Base-by-base conservation (phyloP, 2,329 filamentous ascomycete species). In the Botrytis galanthina region DNA sequence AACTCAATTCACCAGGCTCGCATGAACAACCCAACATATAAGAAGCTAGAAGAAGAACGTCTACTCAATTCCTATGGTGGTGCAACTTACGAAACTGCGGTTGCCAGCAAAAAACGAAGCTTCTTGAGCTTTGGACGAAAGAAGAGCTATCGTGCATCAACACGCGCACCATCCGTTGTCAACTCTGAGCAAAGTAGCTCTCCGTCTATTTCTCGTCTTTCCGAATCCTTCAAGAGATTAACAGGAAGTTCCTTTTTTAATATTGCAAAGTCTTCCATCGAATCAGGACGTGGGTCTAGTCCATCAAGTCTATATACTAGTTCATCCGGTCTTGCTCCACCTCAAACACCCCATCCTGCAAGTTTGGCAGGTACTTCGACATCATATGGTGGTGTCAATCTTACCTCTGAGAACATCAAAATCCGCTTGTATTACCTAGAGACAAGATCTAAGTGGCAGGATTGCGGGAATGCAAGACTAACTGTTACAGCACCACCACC, bases 11-110 rank as follows among this genome's bases (percentile, higher is more conserved):
- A 98, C 82, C 88, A 92, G 75, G 91, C 95, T 32, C 92, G 96
- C 66, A 92, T 97, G 81, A 93, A 97, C 83, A 98, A 98, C 81
- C 92, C 94, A 71, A 95, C 94, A 72, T 98, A 95, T 83, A 94
- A 88, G 73, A 85, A 88, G 66, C 85, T 91, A 29, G 88, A 89
- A 78, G 87, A 91, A 75, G 89, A 91, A 76, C 93, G 85, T 81
- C 91, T 82, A 77, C 94, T 85, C 88, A 93, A 86, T 87, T 92
- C 84, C 84, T 97, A 86, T 84, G 93, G 86, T 76, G 77, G 83
- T 77, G 84, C 77, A 83, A 80, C 75, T 86, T 81, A 74, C 78
- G 87, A 84, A 77, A 83, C 81, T 44, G 81, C 80, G 37, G 80
- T 79, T 9, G 80, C 82, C 62, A 82, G 84, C 73, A 85, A 82